Evolutionary conservation across 352 stramenopile species (phyloP), one percentile per base, ranked within the genome.

Genomic region (Globisporangium okanoganense): DNA sequence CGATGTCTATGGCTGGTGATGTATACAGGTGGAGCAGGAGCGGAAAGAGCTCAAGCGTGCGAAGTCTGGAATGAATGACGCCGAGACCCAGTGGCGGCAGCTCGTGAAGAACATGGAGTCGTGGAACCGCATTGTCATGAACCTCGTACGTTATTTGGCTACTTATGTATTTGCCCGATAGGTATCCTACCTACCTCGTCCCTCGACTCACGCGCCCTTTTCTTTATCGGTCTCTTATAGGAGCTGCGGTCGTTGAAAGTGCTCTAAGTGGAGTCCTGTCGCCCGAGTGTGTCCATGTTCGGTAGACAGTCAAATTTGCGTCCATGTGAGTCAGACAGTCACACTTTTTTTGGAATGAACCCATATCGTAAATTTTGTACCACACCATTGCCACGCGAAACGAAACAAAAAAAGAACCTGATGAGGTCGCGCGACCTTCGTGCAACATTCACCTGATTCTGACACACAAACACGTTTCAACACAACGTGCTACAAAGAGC

Each of bases 61-160:
- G 3, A 27, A 38, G 8, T 14, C 16, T 33, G 57, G 52, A 10
- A 38, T 62, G 5, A 68, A 50, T 10, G 81, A 86, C 36, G 68
- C 74, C 9, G 83, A 92, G 69, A 72, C 54, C 10, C 73, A 88
- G 54, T 94, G 85, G 85, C 81, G 81, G 10, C 74, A 87, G 50
- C 71, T 94, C 5, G 81, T 94, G 24, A 89, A 90, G 73, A 88
- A 78, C 69, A 94, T 94, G 83, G 85, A 94, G 66, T 60, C 78
- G 16, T 94, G 85, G 85, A 92, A 90, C 66, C 82, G 85, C 66
- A 92, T 94, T 58, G 69, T 94, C 44, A 82, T 88, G 69, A 92
- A 88, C 56, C 63, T 94, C 67, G 85, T 91, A 65, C 47, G 61
- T 62, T n/a, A 8, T 49, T 33, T 27, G n/a, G 29, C 33, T 36